Evolutionary conservation across 805 yeast genomes (phyloP).

Genomic region (Wickerhamomyces hampshirensis): DNA sequence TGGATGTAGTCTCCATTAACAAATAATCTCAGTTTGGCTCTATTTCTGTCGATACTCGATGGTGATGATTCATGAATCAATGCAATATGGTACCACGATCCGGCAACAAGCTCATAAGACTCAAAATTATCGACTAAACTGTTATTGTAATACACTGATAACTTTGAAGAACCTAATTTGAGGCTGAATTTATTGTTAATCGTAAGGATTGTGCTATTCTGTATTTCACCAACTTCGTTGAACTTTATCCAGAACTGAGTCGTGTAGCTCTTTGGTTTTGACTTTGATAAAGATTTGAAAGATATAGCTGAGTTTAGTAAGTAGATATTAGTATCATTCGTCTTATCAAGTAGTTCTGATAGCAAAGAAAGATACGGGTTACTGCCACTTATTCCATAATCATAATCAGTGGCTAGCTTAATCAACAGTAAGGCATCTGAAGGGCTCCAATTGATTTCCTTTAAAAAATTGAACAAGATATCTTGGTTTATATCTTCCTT

Average conservation of each 20-base stretch:
- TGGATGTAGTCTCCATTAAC: conserved; percentile 18
- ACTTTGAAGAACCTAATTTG: conserved; percentile 29
- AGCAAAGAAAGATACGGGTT: conserved; percentile 4
- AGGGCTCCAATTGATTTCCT: too few species aligned
- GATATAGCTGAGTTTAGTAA: conserved; percentile 26
- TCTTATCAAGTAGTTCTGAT: conserved; percentile 12
- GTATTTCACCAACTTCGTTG: conserved; percentile 21
- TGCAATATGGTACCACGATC: conserved; percentile 18
- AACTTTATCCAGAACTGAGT: conserved; percentile 27
- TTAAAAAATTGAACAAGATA: too few species aligned
- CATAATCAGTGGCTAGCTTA: too few species aligned
- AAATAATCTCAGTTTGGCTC: conserved; percentile 15
- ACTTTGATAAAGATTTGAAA: conserved; percentile 5
- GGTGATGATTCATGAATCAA: conserved; percentile 13
- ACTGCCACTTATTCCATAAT: neutral
- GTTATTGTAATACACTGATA: conserved; percentile 21
- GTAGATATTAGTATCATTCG: conserved; percentile 20
- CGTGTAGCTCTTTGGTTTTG: conserved; percentile 13
- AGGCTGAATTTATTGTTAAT: conserved; percentile 17
- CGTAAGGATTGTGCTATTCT: conserved; percentile 26
- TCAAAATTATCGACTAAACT: conserved; percentile 12
- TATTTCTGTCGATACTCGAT: conserved; percentile 6
- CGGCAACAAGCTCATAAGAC: conserved; percentile 12
- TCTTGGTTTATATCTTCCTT: too few species aligned
- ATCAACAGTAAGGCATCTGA: too few species aligned